These are phyloP conservation scores for Aspergillus pseudonomiae DNA, from an alignment of 2,329 filamentous ascomycete species.

Conservation along the genomic window DNA sequence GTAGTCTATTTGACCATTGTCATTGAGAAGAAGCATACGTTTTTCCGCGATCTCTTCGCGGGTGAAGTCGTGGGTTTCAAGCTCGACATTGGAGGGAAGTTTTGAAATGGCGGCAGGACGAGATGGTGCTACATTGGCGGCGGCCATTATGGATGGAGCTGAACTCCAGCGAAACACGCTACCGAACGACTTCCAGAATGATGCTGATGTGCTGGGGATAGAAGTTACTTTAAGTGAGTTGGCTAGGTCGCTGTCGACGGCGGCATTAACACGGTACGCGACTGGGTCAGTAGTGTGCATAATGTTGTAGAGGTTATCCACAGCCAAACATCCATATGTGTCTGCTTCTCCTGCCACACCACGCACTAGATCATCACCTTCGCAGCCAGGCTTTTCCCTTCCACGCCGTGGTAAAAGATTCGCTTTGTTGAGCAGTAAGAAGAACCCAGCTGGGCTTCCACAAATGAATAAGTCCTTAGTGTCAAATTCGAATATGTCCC, in stretches of 20 bases:
- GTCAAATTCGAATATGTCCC: conserved; percentile 82
- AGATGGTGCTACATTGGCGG: conserved; percentile 64
- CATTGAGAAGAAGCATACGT: conserved; percentile 84
- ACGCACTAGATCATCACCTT: conserved; percentile 62
- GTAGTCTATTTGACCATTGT: conserved; percentile 95
- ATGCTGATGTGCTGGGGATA: conserved; percentile 72
- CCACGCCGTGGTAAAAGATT: conserved; percentile 75
- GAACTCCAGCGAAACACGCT: conserved; percentile 63
- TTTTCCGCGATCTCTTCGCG: conserved; percentile 90
- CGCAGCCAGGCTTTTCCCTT: conserved; percentile 73
- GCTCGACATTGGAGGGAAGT: conserved; percentile 73
- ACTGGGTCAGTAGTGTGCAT: conserved; percentile 79
- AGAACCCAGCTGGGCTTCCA: conserved; percentile 90
- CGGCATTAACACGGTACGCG: conserved; percentile 87
- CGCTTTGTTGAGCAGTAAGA: conserved; percentile 79
- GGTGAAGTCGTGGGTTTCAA: conserved; percentile 94
- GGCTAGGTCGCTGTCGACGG: conserved; percentile 80
- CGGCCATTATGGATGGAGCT: conserved; percentile 56
- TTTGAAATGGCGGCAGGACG: conserved; percentile 61
- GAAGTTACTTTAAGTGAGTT: conserved; percentile 74
- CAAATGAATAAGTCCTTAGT: conserved; percentile 86
- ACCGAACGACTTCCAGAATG: conserved; percentile 66
- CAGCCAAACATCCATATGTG: conserved; percentile 84
- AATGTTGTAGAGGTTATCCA: conserved; percentile 97
- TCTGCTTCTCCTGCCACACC: conserved; percentile 77